These are phyloP conservation scores for Henckelia pumila DNA, from an alignment of 257 asterid species.

Conservation along the genomic window DNA sequence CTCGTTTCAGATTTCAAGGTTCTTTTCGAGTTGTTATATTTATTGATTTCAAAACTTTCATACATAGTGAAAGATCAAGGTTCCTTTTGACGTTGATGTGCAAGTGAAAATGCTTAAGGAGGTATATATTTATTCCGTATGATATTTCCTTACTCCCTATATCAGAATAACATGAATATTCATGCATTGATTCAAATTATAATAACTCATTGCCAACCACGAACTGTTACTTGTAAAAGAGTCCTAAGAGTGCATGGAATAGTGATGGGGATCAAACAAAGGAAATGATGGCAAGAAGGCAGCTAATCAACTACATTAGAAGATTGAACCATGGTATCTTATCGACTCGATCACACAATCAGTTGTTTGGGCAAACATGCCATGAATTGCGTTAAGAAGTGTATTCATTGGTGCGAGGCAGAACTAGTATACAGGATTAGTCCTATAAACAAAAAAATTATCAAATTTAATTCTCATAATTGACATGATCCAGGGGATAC, in stretches of 20 bases:
- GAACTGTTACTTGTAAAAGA: background rate
- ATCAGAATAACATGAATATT: background rate
- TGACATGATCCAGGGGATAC: background rate
- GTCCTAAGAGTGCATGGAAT: background rate
- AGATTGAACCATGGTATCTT: background rate
- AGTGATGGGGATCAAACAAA: background rate
- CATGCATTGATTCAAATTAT: background rate
- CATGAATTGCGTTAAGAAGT: background rate
- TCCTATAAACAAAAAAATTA: background rate
- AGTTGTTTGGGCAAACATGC: background rate
- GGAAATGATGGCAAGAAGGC: background rate
- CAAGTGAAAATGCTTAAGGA: background rate
- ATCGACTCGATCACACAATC: background rate
- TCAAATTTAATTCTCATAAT: background rate
- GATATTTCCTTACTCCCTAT: background rate
- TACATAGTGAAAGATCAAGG: background rate
- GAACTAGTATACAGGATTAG: background rate
- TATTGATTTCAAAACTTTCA: background rate
- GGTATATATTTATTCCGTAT: background rate
- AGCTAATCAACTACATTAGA: background rate
- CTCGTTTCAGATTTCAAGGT: background rate
- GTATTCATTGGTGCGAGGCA: background rate
- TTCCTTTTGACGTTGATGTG: background rate
- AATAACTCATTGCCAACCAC: background rate
- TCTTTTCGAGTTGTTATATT: background rate